These are phyloP conservation scores for Lichtheimia corymbifera DNA, from an alignment of 371 early-diverging fungal genomes.

Conservation along the genomic window DNA sequence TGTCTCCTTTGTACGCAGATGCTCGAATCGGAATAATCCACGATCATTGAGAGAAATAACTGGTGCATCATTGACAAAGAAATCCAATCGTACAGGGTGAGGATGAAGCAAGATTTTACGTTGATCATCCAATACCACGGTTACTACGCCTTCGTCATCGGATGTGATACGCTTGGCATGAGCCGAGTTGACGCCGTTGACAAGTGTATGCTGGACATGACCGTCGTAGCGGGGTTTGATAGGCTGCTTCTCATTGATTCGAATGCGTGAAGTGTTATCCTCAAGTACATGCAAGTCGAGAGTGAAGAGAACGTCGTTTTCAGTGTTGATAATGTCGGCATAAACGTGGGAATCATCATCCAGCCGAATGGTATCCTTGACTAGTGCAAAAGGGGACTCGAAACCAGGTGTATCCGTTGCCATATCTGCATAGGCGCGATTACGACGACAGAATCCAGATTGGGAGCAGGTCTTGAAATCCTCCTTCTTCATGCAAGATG, in stretches of 20 bases:
- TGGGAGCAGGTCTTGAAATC: constrained; percentile 93
- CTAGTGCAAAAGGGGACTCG: constrained; percentile 66
- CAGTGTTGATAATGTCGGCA: constrained; percentile 62
- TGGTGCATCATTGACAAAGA: constrained; percentile 61
- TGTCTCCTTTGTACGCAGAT: constrained; percentile 66
- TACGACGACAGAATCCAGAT: constrained; percentile 87
- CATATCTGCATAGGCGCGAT: constrained; percentile 82
- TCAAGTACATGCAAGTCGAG: constrained; percentile 56
- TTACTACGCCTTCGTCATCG: constrained; percentile 16
- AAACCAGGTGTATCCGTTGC: constrained; percentile 32
- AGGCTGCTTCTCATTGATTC: constrained; percentile 70
- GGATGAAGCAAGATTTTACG: constrained; percentile 54
- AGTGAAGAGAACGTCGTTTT: constrained; percentile 44
- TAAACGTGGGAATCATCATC: constrained; percentile 46
- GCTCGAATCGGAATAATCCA: constrained; percentile 86
- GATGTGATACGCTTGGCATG: constrained; percentile 10
- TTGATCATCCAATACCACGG: constrained; percentile 21
- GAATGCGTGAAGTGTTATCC: constrained; percentile 66
- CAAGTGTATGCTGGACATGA: constrained; percentile 61
- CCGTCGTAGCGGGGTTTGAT: constrained; percentile 74
- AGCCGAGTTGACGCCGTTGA: constrained; percentile 33
- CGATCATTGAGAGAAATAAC: constrained; percentile 80
- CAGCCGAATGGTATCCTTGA: constrained; percentile 49
- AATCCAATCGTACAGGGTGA: constrained; percentile 68
- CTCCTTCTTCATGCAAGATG: constrained; percentile 52